phyloP scores from a whole-genome alignment of 176 grass and related monocot genomes.

The Dactylis glomerata region DNA sequence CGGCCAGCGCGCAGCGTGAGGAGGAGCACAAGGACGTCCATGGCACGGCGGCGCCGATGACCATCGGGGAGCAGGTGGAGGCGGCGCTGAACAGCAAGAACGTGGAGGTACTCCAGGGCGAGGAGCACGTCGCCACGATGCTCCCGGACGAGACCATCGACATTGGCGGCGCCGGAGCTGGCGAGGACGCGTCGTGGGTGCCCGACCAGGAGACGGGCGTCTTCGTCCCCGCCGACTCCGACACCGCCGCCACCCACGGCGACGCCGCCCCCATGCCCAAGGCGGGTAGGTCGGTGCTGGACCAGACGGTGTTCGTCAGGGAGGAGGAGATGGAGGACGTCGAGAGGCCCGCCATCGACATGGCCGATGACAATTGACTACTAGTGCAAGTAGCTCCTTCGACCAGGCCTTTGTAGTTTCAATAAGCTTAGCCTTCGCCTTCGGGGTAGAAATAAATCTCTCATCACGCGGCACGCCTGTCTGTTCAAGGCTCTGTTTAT shows the following conservation, averaged over 20 bases:
- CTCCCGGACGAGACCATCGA: not conserved
- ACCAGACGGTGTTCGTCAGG: slow-evolving; percentile 44
- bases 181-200: slow-evolving; percentile 28
- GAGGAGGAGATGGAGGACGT: slow-evolving; percentile 61
- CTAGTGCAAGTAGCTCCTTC: not conserved
- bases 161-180: not conserved
- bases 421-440: not conserved
- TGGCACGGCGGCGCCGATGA: not conserved
- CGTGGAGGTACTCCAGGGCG: slow-evolving; percentile 21
- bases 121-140: slow-evolving; percentile 16
- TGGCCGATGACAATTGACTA: not conserved
- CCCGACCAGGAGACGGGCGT: slow-evolving; percentile 45
- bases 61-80: slow-evolving; percentile 31
- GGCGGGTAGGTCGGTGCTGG: slow-evolving; percentile 37
- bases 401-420: not conserved
- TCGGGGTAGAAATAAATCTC: no score
- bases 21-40: not conserved
- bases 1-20: not conserved
- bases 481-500: not conserved
- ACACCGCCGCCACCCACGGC: not conserved
- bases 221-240: slow-evolving; percentile 15
- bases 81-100: slow-evolving; percentile 43
- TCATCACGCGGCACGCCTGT: not conserved
- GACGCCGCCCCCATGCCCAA: not conserved
- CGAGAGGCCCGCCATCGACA: slow-evolving; percentile 31